Evolutionary conservation across 441 rosid genomes (phyloP), one percentile per base, ranked within the genome.

Genomic region (Rhodomyrtus psidioides): DNA sequence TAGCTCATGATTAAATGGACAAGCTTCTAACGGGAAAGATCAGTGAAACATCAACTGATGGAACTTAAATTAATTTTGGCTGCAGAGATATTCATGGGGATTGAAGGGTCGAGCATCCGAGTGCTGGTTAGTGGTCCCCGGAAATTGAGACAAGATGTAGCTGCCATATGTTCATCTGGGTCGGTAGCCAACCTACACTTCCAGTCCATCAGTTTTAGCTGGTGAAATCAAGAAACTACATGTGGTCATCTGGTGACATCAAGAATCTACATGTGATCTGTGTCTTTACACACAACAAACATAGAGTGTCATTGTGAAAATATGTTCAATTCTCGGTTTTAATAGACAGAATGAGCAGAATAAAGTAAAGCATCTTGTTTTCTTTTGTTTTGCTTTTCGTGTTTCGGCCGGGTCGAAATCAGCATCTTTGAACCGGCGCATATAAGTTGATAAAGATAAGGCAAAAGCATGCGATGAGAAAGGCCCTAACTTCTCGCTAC

Each of bases 201-300:
- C 79, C 76, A 87, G 53, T 87, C 92, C 44, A 86, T 89, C 65
- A 86, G 88, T 89, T 90, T 89, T 59, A 89, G 86, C 84, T 87
- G 92, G 90, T 89, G 88, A 90, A 26, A 49, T 57, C 28, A 83
- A 59, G 62, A 26, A 58, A 51, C 60, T 5, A 53, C 21, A 53
- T 65, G 12, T 16, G 23, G 17, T 62, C 44, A 28, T 60, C 42
- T 28, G 74, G 42, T 28, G 74, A 60, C 74, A 2, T 28, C 74
- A 60, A 60, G 74, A 60, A 28, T 28, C 74, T 4, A 30, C 42
- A 60, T 34, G 46, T 9, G 76, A 65, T 34, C 15, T 34, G 21
- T 39, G n/a, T 34, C 49, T 70, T 34, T 21, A 26, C 6, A 70
- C 8, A 44, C 46, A 70, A 44, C 46, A 70, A 34, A 70, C n/a